Evolutionary conservation across 116 monocot species (phyloP), one percentile per base, ranked within the genome.

Genomic region (Iris pallida): DNA sequence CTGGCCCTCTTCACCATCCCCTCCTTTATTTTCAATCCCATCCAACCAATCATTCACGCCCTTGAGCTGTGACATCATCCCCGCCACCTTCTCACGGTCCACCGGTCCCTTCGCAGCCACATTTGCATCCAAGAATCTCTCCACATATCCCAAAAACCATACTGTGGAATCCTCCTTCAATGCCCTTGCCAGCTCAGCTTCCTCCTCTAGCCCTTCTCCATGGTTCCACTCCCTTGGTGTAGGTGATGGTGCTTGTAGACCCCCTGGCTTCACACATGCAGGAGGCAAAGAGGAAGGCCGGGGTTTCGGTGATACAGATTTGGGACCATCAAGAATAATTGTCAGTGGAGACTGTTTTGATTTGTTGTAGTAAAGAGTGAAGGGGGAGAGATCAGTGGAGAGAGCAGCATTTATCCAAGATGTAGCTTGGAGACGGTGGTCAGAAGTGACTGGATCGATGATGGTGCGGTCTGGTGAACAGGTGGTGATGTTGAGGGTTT

Each of bases 131-230:
- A 97, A 72, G 68, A 97, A 92, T 69, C 83, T 69, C 76, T 89
- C 97, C 30, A 92, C 71, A 64, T 88, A 97, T 8, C 78, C 81
- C 59, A 97, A 59, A 71, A 97, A 97, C 97, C 97, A 97, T 15
- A 55, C 59, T 63, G 74, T 77, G 2, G 90, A 68, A 47, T 85
- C 87, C 11, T 79, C 82, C 70, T 76, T 76, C 42, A 92, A 43
- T 7, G 48, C 63, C 71, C 70, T 75, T 16, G 83, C 87, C 30
- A 97, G 75, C 18, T 87, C 76, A 7, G 57, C 61, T 17, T 63
- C 81, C 66, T 92, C 90, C 71, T 74, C 78, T 4, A 78, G 55
- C 15, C 92, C 90, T 18, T 55, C 83, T 7, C 92, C 92, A 0
- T 71, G 68, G 8, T 62, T 70, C 97, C 92, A 97, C 19, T 73